Conservation (phyloP, 345 rosid genomes). For the Eucalyptus sideroxylon region DNA sequence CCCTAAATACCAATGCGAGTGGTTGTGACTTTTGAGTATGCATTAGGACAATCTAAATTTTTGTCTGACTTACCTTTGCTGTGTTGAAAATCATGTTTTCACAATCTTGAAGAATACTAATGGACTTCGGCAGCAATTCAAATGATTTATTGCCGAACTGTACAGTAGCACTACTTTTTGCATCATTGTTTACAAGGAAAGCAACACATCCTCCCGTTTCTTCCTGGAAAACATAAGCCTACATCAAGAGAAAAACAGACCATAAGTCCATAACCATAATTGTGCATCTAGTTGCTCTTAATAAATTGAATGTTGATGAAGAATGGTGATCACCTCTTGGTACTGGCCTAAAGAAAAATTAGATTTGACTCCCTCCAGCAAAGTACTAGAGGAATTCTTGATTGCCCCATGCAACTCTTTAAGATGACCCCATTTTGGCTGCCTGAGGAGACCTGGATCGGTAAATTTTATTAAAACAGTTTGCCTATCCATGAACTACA, state of each 20-base stretch:
- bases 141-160: constrained; percentile 31
- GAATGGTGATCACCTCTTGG: constrained; percentile 31
- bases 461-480: background rate
- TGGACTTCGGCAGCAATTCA: constrained; percentile 50
- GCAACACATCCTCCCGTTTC: constrained; percentile 53
- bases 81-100: constrained; percentile 47
- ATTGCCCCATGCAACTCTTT: constrained; percentile 63
- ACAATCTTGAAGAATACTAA: constrained; percentile 64
- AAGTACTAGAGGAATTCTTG: constrained; percentile 28
- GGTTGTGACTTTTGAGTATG: background rate
- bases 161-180: constrained; percentile 5
- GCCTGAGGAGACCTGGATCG: constrained; percentile 48
- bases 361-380: constrained; percentile 41
- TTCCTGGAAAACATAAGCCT: constrained; percentile 73
- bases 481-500: background rate
- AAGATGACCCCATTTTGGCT: constrained; percentile 86
- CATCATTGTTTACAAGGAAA: constrained; percentile 61
- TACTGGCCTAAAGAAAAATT: constrained; percentile 44
- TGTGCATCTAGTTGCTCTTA: background rate
- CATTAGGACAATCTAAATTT: background rate
- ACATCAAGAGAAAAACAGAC: background rate
- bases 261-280: background rate
- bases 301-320: background rate
- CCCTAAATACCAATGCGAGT: background rate
- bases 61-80: constrained; percentile 36